These are phyloP conservation scores for Trypanosoma theileri DNA, from an alignment of 208 protist genomes.

Conservation along the genomic window DNA sequence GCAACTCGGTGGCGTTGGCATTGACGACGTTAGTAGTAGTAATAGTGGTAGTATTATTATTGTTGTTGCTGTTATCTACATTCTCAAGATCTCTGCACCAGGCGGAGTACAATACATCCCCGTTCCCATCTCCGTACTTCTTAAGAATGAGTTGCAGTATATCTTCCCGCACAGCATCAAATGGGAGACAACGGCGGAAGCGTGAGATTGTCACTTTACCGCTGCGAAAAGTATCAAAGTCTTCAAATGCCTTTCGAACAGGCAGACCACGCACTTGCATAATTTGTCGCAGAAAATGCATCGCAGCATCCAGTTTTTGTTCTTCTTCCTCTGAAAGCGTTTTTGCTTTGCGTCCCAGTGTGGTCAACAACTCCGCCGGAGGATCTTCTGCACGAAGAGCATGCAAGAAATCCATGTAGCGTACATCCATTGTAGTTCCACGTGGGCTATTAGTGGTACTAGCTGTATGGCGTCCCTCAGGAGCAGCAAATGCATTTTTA, in stretches of 20 bases:
- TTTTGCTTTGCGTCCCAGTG: slow-evolving; percentile 26
- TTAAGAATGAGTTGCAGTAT: slow-evolving; percentile 54
- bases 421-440: slow-evolving; percentile 27
- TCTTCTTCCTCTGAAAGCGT: slow-evolving; percentile 57
- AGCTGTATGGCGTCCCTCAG: not conserved
- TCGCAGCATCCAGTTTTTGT: slow-evolving; percentile 29
- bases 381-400: slow-evolving; percentile 35
- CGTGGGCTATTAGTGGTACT: slow-evolving; percentile 1
- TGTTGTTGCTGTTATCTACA: not conserved
- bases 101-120: slow-evolving; percentile 69
- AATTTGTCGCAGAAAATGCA: slow-evolving; percentile 42
- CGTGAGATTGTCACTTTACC: slow-evolving; percentile 67
- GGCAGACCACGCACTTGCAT: slow-evolving; percentile 51
- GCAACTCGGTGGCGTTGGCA: not conserved
- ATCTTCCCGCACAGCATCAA: slow-evolving; percentile 30
- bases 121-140: slow-evolving; percentile 73
- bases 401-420: slow-evolving; percentile 51
- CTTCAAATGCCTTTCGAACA: slow-evolving; percentile 61
- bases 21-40: not conserved
- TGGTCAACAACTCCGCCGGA: slow-evolving; percentile 36
- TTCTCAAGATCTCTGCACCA: slow-evolving; percentile 78
- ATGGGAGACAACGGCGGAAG: slow-evolving; percentile 71
- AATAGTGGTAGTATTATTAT: not conserved
- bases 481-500: slow-evolving; percentile 32
- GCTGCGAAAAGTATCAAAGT: slow-evolving; percentile 74